Evolutionary conservation across 2,329 filamentous ascomycete species (phyloP).

Genomic region (Alternaria panax): DNA sequence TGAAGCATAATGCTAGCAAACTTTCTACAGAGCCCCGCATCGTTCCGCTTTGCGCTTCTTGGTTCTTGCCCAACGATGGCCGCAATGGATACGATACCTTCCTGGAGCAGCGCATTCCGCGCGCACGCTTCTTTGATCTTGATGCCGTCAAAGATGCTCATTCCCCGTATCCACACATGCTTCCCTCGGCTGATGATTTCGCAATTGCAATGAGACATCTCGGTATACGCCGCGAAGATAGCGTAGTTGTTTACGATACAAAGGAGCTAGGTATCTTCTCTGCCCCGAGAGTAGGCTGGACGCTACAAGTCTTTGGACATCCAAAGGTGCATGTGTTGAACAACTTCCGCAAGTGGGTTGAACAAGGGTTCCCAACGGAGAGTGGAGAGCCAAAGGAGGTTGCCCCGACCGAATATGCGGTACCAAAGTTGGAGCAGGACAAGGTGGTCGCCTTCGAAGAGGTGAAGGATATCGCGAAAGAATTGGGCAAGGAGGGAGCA

Average conservation of each 20-base stretch:
- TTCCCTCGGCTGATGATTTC: constrained; percentile 81
- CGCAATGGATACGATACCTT: constrained; percentile 83
- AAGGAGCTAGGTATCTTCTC: constrained; percentile 93
- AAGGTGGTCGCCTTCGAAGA: constrained; percentile 84
- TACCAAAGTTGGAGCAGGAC: constrained; percentile 57
- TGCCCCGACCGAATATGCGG: constrained; percentile 51
- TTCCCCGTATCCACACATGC: constrained; percentile 95
- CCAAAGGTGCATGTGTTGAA: constrained; percentile 87
- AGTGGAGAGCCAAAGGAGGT: constrained; percentile 70
- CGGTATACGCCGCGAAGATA: constrained; percentile 86
- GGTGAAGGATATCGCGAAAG: constrained; percentile 76
- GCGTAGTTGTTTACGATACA: constrained; percentile 91
- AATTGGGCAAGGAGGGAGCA: constrained; percentile 81
- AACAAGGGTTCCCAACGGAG: constrained; percentile 81
- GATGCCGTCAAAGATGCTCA: constrained; percentile 88
- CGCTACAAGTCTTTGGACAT: constrained; percentile 88
- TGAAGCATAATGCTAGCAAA: constrained; percentile 81
- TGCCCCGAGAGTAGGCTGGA: constrained; percentile 93
- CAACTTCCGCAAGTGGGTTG: constrained; percentile 95
- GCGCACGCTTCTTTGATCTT: constrained; percentile 93
- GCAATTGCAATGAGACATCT: constrained; percentile 87
- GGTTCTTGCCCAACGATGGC: constrained; percentile 94
- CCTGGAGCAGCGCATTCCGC: constrained; percentile 82
- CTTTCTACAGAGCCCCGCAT: constrained; percentile 84
- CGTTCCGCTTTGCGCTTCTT: constrained; percentile 88